Conservation (phyloP, 2,329 filamentous ascomycete genomes). For the Arthrobotrys musiformis region DNA sequence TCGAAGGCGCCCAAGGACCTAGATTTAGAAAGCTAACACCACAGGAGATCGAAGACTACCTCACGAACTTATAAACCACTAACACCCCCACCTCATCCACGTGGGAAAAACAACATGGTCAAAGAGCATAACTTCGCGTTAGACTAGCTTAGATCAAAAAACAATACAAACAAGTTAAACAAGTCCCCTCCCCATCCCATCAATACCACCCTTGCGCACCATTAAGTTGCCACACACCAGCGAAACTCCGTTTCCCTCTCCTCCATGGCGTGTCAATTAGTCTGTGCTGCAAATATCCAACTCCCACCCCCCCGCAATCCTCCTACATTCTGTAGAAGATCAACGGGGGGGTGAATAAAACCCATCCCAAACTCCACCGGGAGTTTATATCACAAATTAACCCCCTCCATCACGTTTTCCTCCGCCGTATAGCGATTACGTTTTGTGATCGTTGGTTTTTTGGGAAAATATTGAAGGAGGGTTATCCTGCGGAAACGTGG, state of each 20-base stretch:
- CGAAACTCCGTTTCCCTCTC: constrained; percentile 34
- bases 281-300: constrained; percentile 55
- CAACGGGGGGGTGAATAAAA: background rate
- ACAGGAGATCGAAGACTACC: constrained; percentile 98
- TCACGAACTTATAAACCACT: constrained; percentile 86
- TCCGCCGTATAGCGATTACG: constrained; percentile 6
- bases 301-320: background rate
- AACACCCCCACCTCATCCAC: background rate
- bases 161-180: background rate
- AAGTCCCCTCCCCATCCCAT: background rate
- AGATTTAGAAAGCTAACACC: constrained; percentile 94
- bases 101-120: no score
- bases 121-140: background rate
- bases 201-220: constrained; percentile 32
- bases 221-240: constrained; percentile 56
- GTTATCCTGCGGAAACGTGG: constrained; percentile 5
- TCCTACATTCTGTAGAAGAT: background rate
- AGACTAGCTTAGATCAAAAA: background rate
- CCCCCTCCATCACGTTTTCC: background rate
- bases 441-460: constrained; percentile 36
- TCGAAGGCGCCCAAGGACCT: constrained; percentile 83
- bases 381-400: constrained; percentile 4
- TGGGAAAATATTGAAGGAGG: constrained; percentile 1
- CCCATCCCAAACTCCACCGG: background rate
- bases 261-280: constrained; percentile 56